A percentile compares a stretch with the other conserved stretches of the same genome.
Conservation (phyloP, 495 filamentous ascomycete genomes). For the Annulohypoxylon stygium region DNA sequence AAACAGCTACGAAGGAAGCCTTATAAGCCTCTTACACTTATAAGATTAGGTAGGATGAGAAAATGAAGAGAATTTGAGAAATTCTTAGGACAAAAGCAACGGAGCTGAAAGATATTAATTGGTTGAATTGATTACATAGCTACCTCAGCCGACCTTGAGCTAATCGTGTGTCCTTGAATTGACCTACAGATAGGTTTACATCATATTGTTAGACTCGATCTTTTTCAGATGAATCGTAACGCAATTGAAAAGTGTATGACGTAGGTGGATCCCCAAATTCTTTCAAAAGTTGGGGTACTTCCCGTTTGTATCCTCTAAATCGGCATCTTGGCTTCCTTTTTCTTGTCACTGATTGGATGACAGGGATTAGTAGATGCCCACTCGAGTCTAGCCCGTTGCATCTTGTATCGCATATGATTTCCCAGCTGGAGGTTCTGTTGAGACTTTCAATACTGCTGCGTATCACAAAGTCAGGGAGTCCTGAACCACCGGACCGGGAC, state of each 20-base stretch:
- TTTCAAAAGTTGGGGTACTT: slow-evolving; percentile 21
- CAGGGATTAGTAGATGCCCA: not conserved
- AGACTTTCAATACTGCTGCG: not conserved
- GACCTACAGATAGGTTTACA: slow-evolving; percentile 28
- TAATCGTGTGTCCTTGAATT: slow-evolving; percentile 5
- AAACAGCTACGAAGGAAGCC: slow-evolving; percentile 5
- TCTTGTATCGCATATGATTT: not conserved
- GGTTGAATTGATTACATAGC: slow-evolving; percentile 28
- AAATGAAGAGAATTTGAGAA: not conserved
- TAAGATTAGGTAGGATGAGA: not conserved
- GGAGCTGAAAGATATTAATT: slow-evolving; percentile 7
- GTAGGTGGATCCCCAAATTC: slow-evolving; percentile 36
- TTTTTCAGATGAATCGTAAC: slow-evolving; percentile 43
- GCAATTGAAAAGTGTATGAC: slow-evolving; percentile 42
- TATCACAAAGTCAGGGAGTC: slow-evolving; percentile 21
- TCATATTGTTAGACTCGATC: slow-evolving; percentile 34
- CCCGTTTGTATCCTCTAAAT: slow-evolving; percentile 5
- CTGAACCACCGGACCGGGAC: slow-evolving; percentile 34
- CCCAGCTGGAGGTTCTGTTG: slow-evolving; percentile 17
- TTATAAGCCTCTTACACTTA: not conserved
- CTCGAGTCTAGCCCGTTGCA: slow-evolving; percentile 6
- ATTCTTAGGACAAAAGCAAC: not conserved
- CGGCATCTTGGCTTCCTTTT: slow-evolving; percentile 7
- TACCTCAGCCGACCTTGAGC: slow-evolving; percentile 15
- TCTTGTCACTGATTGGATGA: slow-evolving; percentile 30